Conservation (phyloP, 495 filamentous ascomycete genomes). For the Xylaria telfairii region DNA sequence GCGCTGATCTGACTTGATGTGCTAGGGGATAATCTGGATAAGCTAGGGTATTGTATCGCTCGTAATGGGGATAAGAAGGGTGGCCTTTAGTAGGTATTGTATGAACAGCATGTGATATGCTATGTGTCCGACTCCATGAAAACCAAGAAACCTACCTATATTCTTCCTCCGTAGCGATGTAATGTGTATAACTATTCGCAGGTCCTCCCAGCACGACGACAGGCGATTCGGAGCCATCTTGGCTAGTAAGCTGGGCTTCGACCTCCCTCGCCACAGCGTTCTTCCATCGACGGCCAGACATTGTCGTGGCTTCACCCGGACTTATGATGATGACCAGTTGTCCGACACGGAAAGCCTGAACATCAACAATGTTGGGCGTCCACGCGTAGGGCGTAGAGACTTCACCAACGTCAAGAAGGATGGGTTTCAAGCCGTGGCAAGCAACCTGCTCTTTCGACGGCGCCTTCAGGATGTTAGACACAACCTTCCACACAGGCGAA, state of each 20-base stretch:
- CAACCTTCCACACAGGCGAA: slow-evolving; percentile 83
- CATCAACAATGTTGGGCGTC: slow-evolving; percentile 92
- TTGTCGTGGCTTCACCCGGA: slow-evolving; percentile 92
- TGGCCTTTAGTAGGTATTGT: background rate
- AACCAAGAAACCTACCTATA: slow-evolving; percentile 55
- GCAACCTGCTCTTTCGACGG: slow-evolving; percentile 73
- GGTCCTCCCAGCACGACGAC: slow-evolving; percentile 90
- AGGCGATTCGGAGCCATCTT: slow-evolving; percentile 53
- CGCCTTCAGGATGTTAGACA: slow-evolving; percentile 72
- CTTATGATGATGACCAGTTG: slow-evolving; percentile 87
- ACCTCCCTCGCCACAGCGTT: slow-evolving; percentile 69
- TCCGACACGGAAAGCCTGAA: slow-evolving; percentile 87
- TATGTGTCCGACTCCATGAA: background rate
- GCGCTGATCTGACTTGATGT: background rate
- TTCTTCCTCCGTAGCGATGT: slow-evolving; percentile 92
- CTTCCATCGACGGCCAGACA: slow-evolving; percentile 93
- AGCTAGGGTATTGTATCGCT: background rate
- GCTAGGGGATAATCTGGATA: background rate
- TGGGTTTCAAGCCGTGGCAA: slow-evolving; percentile 86
- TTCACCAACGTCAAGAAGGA: slow-evolving; percentile 89
- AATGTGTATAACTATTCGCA: slow-evolving; percentile 95
- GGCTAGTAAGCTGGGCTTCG: slow-evolving; percentile 49
- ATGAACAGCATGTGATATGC: background rate
- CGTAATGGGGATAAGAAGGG: background rate
- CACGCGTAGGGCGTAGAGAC: slow-evolving; percentile 81